Evolutionary conservation across 306 rosid genomes (phyloP), one percentile per base, ranked within the genome.

Genomic region (Casuarina glauca): DNA sequence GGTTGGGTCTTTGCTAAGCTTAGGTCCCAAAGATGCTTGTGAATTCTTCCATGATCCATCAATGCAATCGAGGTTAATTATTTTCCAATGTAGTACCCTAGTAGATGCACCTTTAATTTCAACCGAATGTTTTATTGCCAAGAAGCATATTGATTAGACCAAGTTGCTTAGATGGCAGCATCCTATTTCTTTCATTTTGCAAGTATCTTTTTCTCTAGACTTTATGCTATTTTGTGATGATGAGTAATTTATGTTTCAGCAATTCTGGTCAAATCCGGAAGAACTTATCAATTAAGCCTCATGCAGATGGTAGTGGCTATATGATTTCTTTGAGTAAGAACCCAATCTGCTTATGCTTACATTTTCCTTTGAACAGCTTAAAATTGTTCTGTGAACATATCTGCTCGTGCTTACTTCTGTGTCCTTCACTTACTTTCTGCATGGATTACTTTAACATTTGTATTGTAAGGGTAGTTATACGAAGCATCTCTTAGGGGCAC

Each of bases 241-340:
- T 74, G 64, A 84, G 75, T 58, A 70, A 45, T 67, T 54, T 73
- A 44, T 85, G 78, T 72, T 88, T 84, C 89, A 94, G 98, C 77
- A 87, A 93, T 84, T 93, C 98, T 76, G 98, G 98, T 43, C 97
- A 92, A 90, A 93, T 92, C 73, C 88, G 97, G 89, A 94, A 94
- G 87, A 94, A 82, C 83, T 84, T 94, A 82, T 80, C 97, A 3
- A 89, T 94, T 80, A 92, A 92, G 89, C 83, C 95, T 70, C 88
- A 88, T 77, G 75, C 87, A 32, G 90, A 82, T 70, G 85, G 83
- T 75, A 87, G 75, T 77, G 97, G 97, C 80, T 94, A 94, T 86
- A 84, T 94, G 36, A 75, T 94, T 75, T 87, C 93, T 70, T 82
- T 94, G 93, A 77, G 98, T 94, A 89, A 92, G 96, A 70, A 51